Evolutionary conservation across 2,329 filamentous ascomycete species (phyloP).

Genomic region (Chrysoporthe deuterocubensis): DNA sequence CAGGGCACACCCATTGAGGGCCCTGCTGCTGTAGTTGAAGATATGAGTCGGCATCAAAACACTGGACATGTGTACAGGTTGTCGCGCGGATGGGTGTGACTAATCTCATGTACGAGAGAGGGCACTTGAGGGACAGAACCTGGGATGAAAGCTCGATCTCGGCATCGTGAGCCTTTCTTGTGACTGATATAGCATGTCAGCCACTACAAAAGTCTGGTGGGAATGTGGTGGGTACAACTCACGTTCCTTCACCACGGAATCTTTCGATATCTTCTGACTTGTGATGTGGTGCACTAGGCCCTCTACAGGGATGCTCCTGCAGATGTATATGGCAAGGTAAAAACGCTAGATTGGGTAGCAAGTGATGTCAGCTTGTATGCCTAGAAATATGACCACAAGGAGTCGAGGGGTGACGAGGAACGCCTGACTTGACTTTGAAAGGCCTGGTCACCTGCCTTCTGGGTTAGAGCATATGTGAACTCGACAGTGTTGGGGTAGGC

Average conservation of each 20-base stretch:
- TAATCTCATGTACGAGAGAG: conserved; percentile 84
- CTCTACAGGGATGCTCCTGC: conserved; percentile 71
- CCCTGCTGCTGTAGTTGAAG: conserved; percentile 94
- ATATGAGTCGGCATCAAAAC: conserved; percentile 92
- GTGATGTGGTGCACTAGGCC: conserved; percentile 71
- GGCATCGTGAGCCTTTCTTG: conserved; percentile 78
- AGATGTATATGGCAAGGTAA: conserved; percentile 75
- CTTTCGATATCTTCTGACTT: conserved; percentile 75
- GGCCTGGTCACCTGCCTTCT: conserved; percentile 62
- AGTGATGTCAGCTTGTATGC: conserved; percentile 15
- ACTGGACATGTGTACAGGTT: conserved; percentile 86
- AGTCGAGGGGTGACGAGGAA: conserved; percentile 19
- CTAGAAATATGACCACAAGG: conserved; percentile 4
- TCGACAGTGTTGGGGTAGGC: conserved; percentile 77
- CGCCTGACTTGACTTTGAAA: conserved; percentile 30
- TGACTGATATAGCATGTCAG: conserved; percentile 58
- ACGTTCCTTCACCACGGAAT: conserved; percentile 85
- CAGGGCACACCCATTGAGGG: conserved; percentile 94
- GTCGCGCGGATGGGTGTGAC: conserved; percentile 78
- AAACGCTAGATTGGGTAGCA: conserved; percentile 60
- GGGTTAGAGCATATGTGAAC: conserved; percentile 90
- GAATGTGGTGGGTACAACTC: conserved; percentile 42
- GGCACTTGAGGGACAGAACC: conserved; percentile 90
- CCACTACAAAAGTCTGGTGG: conserved; percentile 30
- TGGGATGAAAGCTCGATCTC: conserved; percentile 90